A percentile compares a stretch with the other conserved stretches of the same genome.
Conservation (phyloP, 495 filamentous ascomycete species). For the Niebla homalea region DNA sequence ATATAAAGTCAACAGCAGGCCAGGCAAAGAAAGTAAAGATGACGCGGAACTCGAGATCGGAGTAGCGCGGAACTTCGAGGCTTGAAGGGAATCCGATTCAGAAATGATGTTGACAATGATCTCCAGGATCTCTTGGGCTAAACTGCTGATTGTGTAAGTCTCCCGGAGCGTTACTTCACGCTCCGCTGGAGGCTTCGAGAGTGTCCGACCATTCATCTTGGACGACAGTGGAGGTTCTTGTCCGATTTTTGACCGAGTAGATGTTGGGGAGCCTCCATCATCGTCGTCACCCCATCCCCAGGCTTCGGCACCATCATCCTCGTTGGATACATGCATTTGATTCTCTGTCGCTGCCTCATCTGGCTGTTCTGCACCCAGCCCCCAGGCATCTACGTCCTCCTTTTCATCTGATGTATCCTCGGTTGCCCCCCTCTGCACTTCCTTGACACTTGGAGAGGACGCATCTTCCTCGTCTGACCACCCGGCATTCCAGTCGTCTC, state of each 20-base stretch:
- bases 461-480: slow-evolving; percentile 49
- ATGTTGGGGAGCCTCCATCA: not conserved
- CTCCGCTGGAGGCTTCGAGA: slow-evolving; percentile 10
- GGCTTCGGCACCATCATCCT: slow-evolving; percentile 42
- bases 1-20: slow-evolving; percentile 78
- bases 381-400: slow-evolving; percentile 55
- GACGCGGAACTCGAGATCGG: slow-evolving; percentile 57
- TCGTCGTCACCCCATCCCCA: slow-evolving; percentile 56
- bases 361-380: slow-evolving; percentile 37
- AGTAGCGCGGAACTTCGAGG: slow-evolving; percentile 29
- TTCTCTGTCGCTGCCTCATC: slow-evolving; percentile 12
- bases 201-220: slow-evolving; percentile 9
- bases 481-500: slow-evolving; percentile 60
- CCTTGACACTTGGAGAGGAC: slow-evolving; percentile 15
- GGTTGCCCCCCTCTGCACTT: not conserved
- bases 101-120: slow-evolving; percentile 55
- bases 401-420: slow-evolving; percentile 29
- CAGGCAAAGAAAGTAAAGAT: slow-evolving; percentile 68
- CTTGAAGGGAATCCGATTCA: slow-evolving; percentile 50
- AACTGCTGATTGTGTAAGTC: slow-evolving; percentile 71
- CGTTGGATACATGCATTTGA: slow-evolving; percentile 8
- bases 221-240: slow-evolving; percentile 3
- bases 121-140: slow-evolving; percentile 62
- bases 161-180: slow-evolving; percentile 67
- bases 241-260: slow-evolving; percentile 4